A percentile compares a stretch with the other conserved stretches of the same genome.
phyloP scores from a whole-genome alignment of 345 rosid genomes.

The Rhizophora apiculata region DNA sequence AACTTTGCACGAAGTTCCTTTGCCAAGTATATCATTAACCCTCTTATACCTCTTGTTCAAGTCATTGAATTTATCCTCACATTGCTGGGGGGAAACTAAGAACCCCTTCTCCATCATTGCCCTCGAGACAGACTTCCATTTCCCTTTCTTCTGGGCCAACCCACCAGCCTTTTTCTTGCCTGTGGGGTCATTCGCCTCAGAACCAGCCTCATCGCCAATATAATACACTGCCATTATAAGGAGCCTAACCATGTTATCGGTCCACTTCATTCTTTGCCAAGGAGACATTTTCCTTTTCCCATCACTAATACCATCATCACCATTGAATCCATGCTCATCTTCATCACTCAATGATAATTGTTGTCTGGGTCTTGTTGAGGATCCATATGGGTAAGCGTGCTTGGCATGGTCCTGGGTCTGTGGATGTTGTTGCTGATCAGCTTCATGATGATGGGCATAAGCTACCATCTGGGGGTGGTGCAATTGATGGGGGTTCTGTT shows the following conservation, averaged over 20 bases:
- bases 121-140: conserved; percentile 92
- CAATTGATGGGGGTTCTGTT: conserved; percentile 39
- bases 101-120: conserved; percentile 98
- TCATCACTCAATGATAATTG: conserved; percentile 63
- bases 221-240: conserved; percentile 83
- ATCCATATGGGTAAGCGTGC: conserved; percentile 34
- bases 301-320: conserved; percentile 53
- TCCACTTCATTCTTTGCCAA: conserved; percentile 99
- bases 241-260: conserved; percentile 79
- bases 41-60: conserved; percentile 96
- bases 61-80: conserved; percentile 96
- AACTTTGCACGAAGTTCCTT: conserved; percentile 82
- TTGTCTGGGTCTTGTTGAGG: conserved; percentile 45
- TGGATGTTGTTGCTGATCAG: conserved; percentile 32
- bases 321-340: conserved; percentile 60
- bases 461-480: conserved; percentile 59
- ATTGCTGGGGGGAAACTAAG: conserved; percentile 93
- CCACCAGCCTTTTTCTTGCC: conserved; percentile 54
- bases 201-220: conserved; percentile 81
- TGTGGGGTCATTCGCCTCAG: conserved; percentile 47
- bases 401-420: conserved; percentile 41
- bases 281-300: conserved; percentile 59
- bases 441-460: conserved; percentile 37
- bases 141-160: conserved; percentile 89
- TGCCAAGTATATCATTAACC: conserved; percentile 94